Conservation (phyloP, 352 stramenopile species). For the Globisporangium polare region DNA sequence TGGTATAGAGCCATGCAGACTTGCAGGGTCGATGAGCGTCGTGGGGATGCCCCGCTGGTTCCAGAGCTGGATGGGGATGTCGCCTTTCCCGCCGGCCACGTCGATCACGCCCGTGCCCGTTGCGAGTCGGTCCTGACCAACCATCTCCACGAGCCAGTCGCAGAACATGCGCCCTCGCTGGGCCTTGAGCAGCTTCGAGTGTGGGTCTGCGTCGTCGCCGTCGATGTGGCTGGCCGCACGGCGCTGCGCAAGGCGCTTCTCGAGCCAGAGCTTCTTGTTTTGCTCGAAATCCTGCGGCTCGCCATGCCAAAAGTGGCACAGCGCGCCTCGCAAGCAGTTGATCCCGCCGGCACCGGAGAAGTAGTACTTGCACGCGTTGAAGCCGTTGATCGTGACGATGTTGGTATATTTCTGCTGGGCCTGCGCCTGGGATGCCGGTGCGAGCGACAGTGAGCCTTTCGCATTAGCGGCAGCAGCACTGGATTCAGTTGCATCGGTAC, state of each 20-base stretch:
- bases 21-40: constrained; percentile 84
- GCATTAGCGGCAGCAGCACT: constrained; percentile 6
- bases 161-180: constrained; percentile 75
- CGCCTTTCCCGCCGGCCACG: constrained; percentile 83
- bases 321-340: constrained; percentile 61
- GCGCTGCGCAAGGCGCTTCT: constrained; percentile 59
- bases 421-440: constrained; percentile 44
- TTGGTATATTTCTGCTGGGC: constrained; percentile 74
- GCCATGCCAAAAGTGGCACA: constrained; percentile 84
- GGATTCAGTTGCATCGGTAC: not conserved
- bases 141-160: constrained; percentile 74
- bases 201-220: constrained; percentile 54
- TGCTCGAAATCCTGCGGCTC: constrained; percentile 48
- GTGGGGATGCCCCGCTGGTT: constrained; percentile 71
- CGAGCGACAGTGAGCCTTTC: constrained; percentile 42
- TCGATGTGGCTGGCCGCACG: constrained; percentile 46
- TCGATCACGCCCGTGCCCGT: constrained; percentile 75
- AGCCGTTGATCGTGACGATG: constrained; percentile 73
- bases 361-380: constrained; percentile 86
- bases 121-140: constrained; percentile 41
- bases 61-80: constrained; percentile 83
- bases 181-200: constrained; percentile 68
- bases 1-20: constrained; percentile 3
- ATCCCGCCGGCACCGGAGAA: constrained; percentile 58
- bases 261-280: constrained; percentile 66